Evolutionary conservation across 208 protist species (phyloP).

Genomic region (Leishmania turanica): DNA sequence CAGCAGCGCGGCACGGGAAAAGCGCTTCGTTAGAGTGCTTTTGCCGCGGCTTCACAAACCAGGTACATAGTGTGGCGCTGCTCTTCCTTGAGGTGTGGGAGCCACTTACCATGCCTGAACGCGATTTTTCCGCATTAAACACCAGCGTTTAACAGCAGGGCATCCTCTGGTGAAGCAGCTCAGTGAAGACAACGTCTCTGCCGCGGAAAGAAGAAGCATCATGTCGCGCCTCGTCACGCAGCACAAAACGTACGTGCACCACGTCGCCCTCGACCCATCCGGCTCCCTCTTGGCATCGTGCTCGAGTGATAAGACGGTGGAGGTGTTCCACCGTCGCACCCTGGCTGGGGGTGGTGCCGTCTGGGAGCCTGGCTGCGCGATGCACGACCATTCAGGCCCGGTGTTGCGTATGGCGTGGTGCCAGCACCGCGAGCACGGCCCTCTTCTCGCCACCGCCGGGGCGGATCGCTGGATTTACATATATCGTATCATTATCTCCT

Average conservation of each 20-base stretch:
- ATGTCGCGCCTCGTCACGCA: slow-evolving; percentile 61
- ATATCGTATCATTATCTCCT: slow-evolving; percentile 75
- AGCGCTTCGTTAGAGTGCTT: neutral
- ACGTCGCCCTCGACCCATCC: slow-evolving; percentile 81
- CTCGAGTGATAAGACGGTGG: slow-evolving; percentile 86
- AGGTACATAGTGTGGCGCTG: neutral
- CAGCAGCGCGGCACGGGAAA: neutral
- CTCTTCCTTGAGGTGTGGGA: neutral
- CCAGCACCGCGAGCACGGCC: slow-evolving; percentile 78
- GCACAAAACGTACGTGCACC: slow-evolving; percentile 84
- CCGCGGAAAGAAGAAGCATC: neutral
- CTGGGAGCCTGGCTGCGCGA: slow-evolving; percentile 71
- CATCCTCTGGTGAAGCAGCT: neutral
- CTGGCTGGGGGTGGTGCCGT: slow-evolving; percentile 17
- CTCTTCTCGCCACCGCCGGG: slow-evolving; percentile 80
- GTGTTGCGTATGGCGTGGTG: slow-evolving; percentile 87
- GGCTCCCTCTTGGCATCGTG: slow-evolving; percentile 81
- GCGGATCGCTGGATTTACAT: slow-evolving; percentile 88
- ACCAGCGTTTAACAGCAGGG: neutral
- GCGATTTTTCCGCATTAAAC: neutral
- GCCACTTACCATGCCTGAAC: neutral
- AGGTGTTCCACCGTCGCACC: slow-evolving; percentile 69
- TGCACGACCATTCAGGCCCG: slow-evolving; percentile 78
- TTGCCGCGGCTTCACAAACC: neutral
- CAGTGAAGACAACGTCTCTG: neutral